Evolutionary conservation across 2,329 filamentous ascomycete genomes (phyloP), one percentile per base, ranked within the genome.

Genomic region (Ceratocystis diversiconidia): DNA sequence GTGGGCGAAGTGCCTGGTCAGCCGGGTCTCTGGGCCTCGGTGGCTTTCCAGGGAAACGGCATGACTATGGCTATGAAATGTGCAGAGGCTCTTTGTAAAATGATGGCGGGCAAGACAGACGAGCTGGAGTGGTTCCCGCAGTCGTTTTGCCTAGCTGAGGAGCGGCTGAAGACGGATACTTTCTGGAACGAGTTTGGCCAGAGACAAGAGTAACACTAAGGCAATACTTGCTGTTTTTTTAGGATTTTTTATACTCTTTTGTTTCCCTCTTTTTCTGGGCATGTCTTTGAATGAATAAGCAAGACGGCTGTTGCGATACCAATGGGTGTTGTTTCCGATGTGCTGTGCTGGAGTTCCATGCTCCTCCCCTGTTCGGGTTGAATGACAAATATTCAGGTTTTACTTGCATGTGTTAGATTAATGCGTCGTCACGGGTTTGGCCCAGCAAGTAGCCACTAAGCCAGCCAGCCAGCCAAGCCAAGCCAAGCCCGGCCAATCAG

Each of bases 1-100:
- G 78, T 84, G 0, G 82, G 82, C 0, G 73, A 75, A 67, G 73
- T 82, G 66, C 76, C 77, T 2, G 75, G 72, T 0, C 72, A 77
- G 52, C 69, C 74, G 3, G 76, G 78, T 0, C 70, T 87, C 25
- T 85, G 80, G 77, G 74, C 85, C 0, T 77, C 79, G 41, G 82
- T 80, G 2, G 79, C 82, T 5, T 87, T 87, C 69, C 85, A 85
- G 69, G 85, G 85, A 0, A 83, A 87, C 71, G 84, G 84, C 0
- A 87, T 87, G 85, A 84, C 84, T 1, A 72, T 83, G 41, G 83
- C 82, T 65, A 81, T 83, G 75, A 80, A 83, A 71, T 81, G 79
- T 32, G 83, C 83, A 0, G 78, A 80, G 69, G 85, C 80, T 0
- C 69, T 87, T 66, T 80, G 78, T 1, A 73, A 75, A 36, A 84